phyloP scores from a whole-genome alignment of 257 asterid genomes.

The Nicotiana noctiflora region DNA sequence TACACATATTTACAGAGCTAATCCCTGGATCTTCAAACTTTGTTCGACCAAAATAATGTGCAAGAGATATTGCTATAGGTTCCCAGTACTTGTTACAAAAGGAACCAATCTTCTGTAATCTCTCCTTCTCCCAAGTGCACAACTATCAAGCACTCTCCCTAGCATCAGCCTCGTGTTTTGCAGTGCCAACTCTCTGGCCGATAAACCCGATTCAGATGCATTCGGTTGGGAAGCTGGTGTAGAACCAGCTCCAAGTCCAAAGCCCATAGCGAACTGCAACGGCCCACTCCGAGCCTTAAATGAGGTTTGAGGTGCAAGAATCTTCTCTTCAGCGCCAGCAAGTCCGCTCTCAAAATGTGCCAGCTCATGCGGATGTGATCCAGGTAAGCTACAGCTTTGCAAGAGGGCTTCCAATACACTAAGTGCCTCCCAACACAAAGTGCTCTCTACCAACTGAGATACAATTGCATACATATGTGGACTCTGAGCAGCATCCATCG shows the following conservation, averaged over 20 bases:
- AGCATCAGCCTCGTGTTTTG: constrained; percentile 86
- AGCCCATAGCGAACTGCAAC: constrained; percentile 62
- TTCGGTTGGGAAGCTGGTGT: constrained; percentile 27
- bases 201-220: constrained; percentile 46
- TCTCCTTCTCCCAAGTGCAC: constrained; percentile 87
- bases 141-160: constrained; percentile 83
- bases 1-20: constrained; percentile 36
- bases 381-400: constrained; percentile 97
- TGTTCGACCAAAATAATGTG: constrained; percentile 17
- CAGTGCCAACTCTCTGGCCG: constrained; percentile 64
- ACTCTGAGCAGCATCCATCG: constrained; percentile 92
- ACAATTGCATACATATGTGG: constrained; percentile 98
- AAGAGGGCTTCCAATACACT: constrained; percentile 96
- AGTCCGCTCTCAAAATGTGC: constrained; percentile 67
- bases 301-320: constrained; percentile 78
- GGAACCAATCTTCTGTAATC: constrained; percentile 91
- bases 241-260: constrained; percentile 46
- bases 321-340: constrained; percentile 59
- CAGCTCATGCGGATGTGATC: constrained; percentile 63
- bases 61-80: constrained; percentile 20
- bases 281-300: constrained; percentile 98
- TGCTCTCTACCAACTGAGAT: constrained; percentile 94
- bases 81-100: constrained; percentile 73
- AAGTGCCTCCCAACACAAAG: constrained; percentile 96
- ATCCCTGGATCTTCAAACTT: constrained; percentile 17